Conservation (phyloP, 2,329 filamentous ascomycete genomes). For the Cercospora sp. region DNA sequence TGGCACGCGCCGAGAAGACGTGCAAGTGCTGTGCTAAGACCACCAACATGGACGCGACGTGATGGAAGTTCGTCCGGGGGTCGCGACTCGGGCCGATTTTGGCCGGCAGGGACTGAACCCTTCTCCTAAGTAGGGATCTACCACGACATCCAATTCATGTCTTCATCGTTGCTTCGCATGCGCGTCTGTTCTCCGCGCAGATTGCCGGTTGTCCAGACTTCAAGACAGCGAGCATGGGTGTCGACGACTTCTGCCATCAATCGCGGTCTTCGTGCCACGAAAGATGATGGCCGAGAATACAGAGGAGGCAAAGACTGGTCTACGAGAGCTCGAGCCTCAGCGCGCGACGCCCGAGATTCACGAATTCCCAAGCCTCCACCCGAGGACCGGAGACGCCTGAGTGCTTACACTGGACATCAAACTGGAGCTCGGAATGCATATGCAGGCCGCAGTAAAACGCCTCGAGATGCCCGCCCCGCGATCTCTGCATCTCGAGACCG, state of each 20-base stretch:
- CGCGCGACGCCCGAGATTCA: slow-evolving; percentile 4
- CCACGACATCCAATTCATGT: slow-evolving; percentile 7
- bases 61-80: not conserved
- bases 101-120: not conserved
- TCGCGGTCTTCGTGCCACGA: slow-evolving; percentile 57
- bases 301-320: slow-evolving; percentile 24
- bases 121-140: not conserved
- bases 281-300: slow-evolving; percentile 15
- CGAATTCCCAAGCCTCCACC: not conserved
- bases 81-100: slow-evolving; percentile 1
- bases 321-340: not conserved
- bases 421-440: not conserved
- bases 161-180: slow-evolving; percentile 16
- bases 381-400: slow-evolving; percentile 10
- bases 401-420: slow-evolving; percentile 5
- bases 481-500: not conserved
- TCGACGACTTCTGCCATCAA: slow-evolving; percentile 70
- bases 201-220: not conserved
- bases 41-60: not conserved
- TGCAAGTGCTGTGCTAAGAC: not conserved
- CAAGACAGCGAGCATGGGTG: slow-evolving; percentile 36
- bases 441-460: not conserved
- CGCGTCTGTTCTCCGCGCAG: slow-evolving; percentile 19
- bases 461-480: not conserved
- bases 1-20: not conserved